Evolutionary conservation across 2,329 filamentous ascomycete species (phyloP).

Genomic region (Knufia fluminis): DNA sequence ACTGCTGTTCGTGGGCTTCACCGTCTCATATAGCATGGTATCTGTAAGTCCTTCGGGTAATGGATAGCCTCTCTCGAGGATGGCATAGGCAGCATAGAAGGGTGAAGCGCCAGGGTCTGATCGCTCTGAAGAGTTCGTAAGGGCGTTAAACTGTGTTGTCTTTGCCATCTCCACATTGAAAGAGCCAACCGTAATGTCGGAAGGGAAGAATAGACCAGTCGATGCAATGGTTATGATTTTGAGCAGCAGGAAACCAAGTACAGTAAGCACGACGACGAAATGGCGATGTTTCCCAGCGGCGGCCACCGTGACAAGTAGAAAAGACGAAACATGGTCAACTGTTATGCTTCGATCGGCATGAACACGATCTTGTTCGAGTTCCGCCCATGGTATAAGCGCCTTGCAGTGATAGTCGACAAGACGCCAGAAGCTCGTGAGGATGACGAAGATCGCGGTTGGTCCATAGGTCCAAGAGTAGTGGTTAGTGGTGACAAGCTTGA

Average conservation of each 20-base stretch:
- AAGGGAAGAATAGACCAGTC: neutral
- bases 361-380: slow-evolving; percentile 23
- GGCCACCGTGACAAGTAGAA: slow-evolving; percentile 24
- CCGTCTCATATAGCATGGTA: neutral
- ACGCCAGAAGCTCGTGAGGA: slow-evolving; percentile 25
- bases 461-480: slow-evolving; percentile 22
- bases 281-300: slow-evolving; percentile 25
- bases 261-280: slow-evolving; percentile 25
- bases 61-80: too few species aligned
- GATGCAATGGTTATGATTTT: slow-evolving; percentile 14
- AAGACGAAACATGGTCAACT: slow-evolving; percentile 27
- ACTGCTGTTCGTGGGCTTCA: neutral
- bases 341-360: slow-evolving; percentile 24
- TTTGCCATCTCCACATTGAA: neutral
- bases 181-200: neutral
- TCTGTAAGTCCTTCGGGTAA: too few species aligned
- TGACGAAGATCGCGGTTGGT: slow-evolving; percentile 25
- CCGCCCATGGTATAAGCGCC: slow-evolving; percentile 27
- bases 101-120: too few species aligned
- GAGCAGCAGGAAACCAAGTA: slow-evolving; percentile 25
- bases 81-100: too few species aligned
- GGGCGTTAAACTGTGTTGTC: neutral
- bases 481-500: slow-evolving; percentile 12
- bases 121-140: neutral
- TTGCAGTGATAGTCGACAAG: slow-evolving; percentile 28